Conservation (phyloP, 768 basidiomycete species). For the Lepiota subincarnata region DNA sequence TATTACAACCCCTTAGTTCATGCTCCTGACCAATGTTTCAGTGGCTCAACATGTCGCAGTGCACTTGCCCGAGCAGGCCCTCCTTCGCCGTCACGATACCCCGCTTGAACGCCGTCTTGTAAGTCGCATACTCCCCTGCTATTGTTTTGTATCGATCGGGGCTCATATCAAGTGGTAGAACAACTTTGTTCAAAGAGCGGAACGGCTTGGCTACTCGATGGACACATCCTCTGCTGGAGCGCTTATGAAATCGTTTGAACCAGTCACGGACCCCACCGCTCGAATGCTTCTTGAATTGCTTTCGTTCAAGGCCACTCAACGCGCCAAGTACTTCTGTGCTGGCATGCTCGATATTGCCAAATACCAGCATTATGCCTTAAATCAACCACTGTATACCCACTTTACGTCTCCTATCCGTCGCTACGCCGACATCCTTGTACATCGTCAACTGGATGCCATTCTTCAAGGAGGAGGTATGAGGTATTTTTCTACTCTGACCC, state of each 20-base stretch:
- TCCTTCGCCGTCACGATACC: conserved; percentile 89
- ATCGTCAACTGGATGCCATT: conserved; percentile 92
- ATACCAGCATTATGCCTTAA: conserved; percentile 91
- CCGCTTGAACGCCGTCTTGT: conserved; percentile 91
- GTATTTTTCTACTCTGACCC: conserved; percentile 8
- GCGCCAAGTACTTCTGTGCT: conserved; percentile 97
- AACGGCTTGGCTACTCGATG: conserved; percentile 77
- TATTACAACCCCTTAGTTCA: conserved; percentile 54
- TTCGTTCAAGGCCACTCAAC: conserved; percentile 87
- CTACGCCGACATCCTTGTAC: conserved; percentile 91
- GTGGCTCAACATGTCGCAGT: conserved; percentile 93
- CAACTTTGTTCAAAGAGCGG: conserved; percentile 75
- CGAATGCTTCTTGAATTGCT: conserved; percentile 79
- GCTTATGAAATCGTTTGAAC: conserved; percentile 81
- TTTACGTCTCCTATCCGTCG: conserved; percentile 92
- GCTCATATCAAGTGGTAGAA: conserved; percentile 40
- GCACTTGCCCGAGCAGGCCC: conserved; percentile 93
- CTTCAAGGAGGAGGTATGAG: conserved; percentile 63
- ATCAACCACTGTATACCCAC: conserved; percentile 87
- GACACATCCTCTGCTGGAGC: conserved; percentile 76
- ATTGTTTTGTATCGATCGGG: conserved; percentile 5
- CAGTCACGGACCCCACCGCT: conserved; percentile 67
- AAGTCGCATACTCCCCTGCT: conserved; percentile 21
- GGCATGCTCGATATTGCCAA: conserved; percentile 99
- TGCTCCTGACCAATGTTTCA: conserved; percentile 87